Evolutionary conservation across 2,329 filamentous ascomycete species (phyloP).

Genomic region (Penicillium sp.): DNA sequence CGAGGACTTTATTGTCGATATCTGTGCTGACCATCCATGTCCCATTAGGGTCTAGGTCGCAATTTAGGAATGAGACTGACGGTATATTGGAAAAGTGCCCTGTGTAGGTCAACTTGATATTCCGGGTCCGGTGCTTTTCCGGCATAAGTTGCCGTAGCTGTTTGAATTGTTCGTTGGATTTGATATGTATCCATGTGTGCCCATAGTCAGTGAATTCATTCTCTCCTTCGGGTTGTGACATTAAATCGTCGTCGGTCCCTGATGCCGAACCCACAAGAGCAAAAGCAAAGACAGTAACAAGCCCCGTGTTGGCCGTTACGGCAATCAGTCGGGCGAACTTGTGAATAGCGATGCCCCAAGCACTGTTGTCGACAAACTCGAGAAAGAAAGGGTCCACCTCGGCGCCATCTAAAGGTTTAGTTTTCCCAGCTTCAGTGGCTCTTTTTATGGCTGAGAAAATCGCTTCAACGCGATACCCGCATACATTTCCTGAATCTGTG

Average conservation of each 20-base stretch:
- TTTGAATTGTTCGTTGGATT: constrained; percentile 28
- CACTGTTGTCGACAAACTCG: constrained; percentile 75
- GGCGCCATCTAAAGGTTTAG: constrained; percentile 36
- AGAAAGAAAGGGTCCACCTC: constrained; percentile 66
- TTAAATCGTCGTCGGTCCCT: constrained; percentile 22
- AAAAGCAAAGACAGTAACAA: constrained; percentile 64
- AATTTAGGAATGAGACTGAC: constrained; percentile 63
- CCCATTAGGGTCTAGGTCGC: constrained; percentile 58
- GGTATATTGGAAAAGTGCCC: constrained; percentile 61
- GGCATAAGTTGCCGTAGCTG: constrained; percentile 36
- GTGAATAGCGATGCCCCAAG: constrained; percentile 90
- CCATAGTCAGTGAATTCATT: constrained; percentile 27
- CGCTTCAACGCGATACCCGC: constrained; percentile 68
- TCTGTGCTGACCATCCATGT: constrained; percentile 63
- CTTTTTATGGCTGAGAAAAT: constrained; percentile 53
- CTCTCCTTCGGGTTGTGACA: constrained; percentile 22
- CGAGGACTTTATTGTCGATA: constrained; percentile 55
- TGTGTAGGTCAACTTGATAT: constrained; percentile 48
- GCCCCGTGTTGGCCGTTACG: constrained; percentile 74
- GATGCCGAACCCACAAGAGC: constrained; percentile 52
- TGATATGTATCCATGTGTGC: constrained; percentile 42
- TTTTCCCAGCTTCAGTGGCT: constrained; percentile 22
- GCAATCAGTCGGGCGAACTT: constrained; percentile 81
- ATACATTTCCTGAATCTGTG: constrained; percentile 77
- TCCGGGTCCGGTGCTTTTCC: constrained; percentile 42